These are phyloP conservation scores for Macaranga tanarius DNA, from an alignment of 441 rosid genomes.

Conservation along the genomic window DNA sequence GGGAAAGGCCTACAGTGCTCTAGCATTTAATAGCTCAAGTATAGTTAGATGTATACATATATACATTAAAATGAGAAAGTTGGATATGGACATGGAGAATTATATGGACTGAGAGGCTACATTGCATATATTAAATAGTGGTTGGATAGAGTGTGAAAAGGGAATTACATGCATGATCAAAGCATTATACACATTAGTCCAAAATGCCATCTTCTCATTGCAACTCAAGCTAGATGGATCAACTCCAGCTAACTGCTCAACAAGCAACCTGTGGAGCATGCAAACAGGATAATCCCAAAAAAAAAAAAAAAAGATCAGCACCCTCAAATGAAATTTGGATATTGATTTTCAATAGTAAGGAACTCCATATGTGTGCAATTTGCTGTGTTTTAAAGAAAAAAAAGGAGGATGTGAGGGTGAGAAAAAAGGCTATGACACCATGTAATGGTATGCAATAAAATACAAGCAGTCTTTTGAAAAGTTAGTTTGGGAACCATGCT, in stretches of 20 bases:
- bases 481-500: slow-evolving; percentile 9
- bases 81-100: neutral
- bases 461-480: neutral
- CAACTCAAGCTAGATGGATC: slow-evolving; percentile 46
- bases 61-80: neutral
- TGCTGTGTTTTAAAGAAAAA: neutral
- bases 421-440: neutral
- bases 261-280: slow-evolving; percentile 46
- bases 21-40: neutral
- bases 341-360: neutral
- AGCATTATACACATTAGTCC: slow-evolving; percentile 76
- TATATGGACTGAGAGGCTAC: neutral
- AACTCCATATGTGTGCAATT: neutral
- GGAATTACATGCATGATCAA: slow-evolving; percentile 69
- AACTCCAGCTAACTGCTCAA: slow-evolving; percentile 60
- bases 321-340: neutral
- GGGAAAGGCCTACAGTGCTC: neutral
- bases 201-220: slow-evolving; percentile 67
- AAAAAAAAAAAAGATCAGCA: slow-evolving; percentile 14
- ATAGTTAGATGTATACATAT: neutral
- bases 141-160: slow-evolving; percentile 8
- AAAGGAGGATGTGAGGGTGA: neutral
- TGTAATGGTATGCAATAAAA: slow-evolving; percentile 7
- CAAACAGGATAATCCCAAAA: slow-evolving; percentile 13
- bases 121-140: slow-evolving; percentile 3